Evolutionary conservation across 2,329 filamentous ascomycete genomes (phyloP), one percentile per base, ranked within the genome.

Genomic region (Aspergillus brunneoviolaceus): DNA sequence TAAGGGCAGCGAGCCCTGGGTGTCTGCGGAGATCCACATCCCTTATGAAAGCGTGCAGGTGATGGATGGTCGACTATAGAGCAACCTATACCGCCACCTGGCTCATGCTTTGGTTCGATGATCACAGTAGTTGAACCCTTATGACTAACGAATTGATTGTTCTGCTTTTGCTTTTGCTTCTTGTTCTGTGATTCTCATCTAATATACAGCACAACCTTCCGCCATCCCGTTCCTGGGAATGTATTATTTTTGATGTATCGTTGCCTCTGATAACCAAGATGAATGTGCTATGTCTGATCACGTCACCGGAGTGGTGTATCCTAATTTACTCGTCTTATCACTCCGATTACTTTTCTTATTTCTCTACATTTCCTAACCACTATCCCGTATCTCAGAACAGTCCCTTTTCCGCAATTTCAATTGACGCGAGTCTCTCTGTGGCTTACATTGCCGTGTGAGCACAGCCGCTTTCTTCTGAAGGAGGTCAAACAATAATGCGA

Each of bases 1-100:
- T 63, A 81, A 85, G 57, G 82, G 80, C 6, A 62, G 68, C 2
- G 71, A 73, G 42, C 61, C 65, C 5, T 72, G 69, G 67, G 58
- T 54, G 2, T 60, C 64, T 23, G 39, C 60, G 10, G 71, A 70
- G 27, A 25, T 58, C 0, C 68, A 69, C 14, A 58, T 67, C 45
- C 70, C 68, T 2, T 71, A 74, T 57, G 70, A 74, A 56, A 69
- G 60, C 29, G 42, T 72, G 21, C 63, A 68, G 10, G 51, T 61
- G 45, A 49, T 61, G 14, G 64, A 68, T 12, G 57, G 58, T 31
- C 70, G 54, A 57, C 67, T 63, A 12, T 67, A 61, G 56, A 49
- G 25, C 49, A 16, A 50, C n/a, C 49, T 12, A 16, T 25, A 14
- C 21, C 9, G 21, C 1, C 14, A 29, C 4, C 21, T n/a, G 60